Evolutionary conservation across 1,284 basidiomycete genomes (phyloP), one percentile per base, ranked within the genome.

Genomic region (Leccinum solheimii): DNA sequence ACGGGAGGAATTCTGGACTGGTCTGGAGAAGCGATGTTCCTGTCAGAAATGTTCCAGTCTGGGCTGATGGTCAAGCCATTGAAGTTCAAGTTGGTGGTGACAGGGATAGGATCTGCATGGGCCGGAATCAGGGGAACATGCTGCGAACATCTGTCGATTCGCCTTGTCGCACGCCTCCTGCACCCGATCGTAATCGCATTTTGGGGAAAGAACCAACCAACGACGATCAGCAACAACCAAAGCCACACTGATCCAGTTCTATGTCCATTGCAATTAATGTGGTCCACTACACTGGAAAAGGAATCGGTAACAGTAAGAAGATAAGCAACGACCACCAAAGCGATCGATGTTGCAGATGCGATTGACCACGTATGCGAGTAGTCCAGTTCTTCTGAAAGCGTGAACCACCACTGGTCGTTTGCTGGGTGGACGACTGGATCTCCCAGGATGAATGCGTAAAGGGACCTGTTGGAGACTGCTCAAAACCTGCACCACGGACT

Each of bases 321-420:
- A 61, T 78, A 81, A 2, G 81, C 80, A 13, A 81, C 62, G 30
- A 78, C 56, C 1, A 81, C 81, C 79, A 78, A 81, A 0, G 65
- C 55, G 21, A 80, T 78, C 5, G 76, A 78, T 9, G 75, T 71
- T 3, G 71, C 76, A 0, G 78, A 74, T 2, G 79, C 69, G 11
- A 80, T 75, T 0, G 78, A 77, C 79, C 79, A 82, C 10, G 60
- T 68, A n/a, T 72, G 65, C 0, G 72, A 66, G 56, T 66, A 73
- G 48, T 77, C 57, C 9, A 75, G 64, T n/a, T 66, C 68, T 2
- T 55, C 55, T 3, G 67, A 62, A 26, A 75, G 30, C 9, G 56
- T 66, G 16, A 3, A 56, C 76, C 76, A 77, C 67, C 71, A 76
- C 2, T 59, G 26, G 43, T 76, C 75, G 21, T 77, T 77, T 36